phyloP scores from a whole-genome alignment of 768 basidiomycete genomes.

The Amanita rubescens region DNA sequence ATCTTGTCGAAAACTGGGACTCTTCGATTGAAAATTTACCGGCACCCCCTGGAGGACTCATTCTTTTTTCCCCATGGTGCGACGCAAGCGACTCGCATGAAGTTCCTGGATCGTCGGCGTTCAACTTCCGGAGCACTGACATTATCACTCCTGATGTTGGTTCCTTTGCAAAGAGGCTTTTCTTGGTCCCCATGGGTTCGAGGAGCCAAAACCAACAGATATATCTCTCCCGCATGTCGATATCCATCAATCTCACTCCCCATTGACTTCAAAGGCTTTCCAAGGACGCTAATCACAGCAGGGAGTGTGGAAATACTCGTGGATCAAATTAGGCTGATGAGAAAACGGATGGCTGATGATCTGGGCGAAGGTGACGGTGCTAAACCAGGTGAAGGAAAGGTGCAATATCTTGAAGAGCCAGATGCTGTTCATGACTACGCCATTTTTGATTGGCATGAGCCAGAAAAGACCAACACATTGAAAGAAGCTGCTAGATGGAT shows the following conservation, averaged over 20 bases:
- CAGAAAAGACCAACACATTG: conserved; percentile 19
- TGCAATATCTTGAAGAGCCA: conserved; percentile 4
- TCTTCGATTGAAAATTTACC: conserved; percentile 13
- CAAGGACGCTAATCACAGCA: conserved; percentile 39
- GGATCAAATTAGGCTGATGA: conserved; percentile 27
- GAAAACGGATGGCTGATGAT: conserved; percentile 34
- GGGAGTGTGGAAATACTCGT: conserved; percentile 40
- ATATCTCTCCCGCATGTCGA: conserved; percentile 41
- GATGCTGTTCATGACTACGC: conserved; percentile 15
- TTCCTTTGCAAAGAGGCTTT: conserved; percentile 27
- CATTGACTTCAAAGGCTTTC: conserved; percentile 38
- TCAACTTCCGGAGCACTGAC: background rate
- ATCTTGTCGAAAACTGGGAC: conserved; percentile 26
- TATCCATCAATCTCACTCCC: conserved; percentile 15
- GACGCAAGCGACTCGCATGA: conserved; percentile 41
- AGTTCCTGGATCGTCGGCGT: conserved; percentile 15
- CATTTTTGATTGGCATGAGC: conserved; percentile 33
- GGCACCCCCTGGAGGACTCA: conserved; percentile 21
- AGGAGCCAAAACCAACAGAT: conserved; percentile 30
- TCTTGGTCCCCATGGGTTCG: conserved; percentile 31
- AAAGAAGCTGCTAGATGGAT: conserved; percentile 1
- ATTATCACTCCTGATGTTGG: background rate
- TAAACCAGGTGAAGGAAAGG: conserved; percentile 15
- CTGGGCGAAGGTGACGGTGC: conserved; percentile 25
- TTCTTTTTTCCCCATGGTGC: conserved; percentile 44